These are phyloP conservation scores for Athelia psychrophila DNA, from an alignment of 1,284 basidiomycete genomes.

Conservation along the genomic window DNA sequence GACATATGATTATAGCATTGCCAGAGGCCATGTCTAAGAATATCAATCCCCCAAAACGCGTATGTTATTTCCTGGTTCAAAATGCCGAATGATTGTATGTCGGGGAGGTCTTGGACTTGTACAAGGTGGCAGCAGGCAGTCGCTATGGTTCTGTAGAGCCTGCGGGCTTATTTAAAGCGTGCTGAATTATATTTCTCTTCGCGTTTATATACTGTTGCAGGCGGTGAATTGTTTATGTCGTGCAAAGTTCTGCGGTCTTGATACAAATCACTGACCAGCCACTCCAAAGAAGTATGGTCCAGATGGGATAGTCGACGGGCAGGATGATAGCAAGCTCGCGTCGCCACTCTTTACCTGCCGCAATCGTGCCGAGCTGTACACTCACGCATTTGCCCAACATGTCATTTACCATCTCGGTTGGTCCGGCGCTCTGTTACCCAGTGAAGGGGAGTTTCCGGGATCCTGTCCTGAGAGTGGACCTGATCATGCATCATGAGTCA, in stretches of 20 bases:
- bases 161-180: background rate
- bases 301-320: background rate
- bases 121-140: background rate
- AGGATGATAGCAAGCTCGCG: background rate
- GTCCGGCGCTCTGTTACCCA: background rate
- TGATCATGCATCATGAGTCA: too few species aligned
- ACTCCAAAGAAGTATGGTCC: background rate
- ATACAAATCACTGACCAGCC: background rate
- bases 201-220: background rate
- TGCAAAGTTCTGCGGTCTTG: background rate
- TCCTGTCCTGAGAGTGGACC: too few species aligned
- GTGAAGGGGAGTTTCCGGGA: too few species aligned
- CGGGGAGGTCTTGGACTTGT: background rate
- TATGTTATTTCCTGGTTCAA: background rate
- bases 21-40: background rate
- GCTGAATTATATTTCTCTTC: background rate
- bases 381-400: background rate
- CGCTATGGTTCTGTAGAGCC: background rate
- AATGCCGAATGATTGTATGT: background rate
- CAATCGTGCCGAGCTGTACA: background rate
- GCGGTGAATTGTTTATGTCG: background rate
- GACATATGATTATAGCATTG: background rate
- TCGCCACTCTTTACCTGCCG: background rate
- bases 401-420: background rate
- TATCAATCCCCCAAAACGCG: background rate